A percentile compares a stretch with the other conserved stretches of the same genome.
phyloP scores from a whole-genome alignment of 257 asterid genomes.

The Eucommia ulmoides region DNA sequence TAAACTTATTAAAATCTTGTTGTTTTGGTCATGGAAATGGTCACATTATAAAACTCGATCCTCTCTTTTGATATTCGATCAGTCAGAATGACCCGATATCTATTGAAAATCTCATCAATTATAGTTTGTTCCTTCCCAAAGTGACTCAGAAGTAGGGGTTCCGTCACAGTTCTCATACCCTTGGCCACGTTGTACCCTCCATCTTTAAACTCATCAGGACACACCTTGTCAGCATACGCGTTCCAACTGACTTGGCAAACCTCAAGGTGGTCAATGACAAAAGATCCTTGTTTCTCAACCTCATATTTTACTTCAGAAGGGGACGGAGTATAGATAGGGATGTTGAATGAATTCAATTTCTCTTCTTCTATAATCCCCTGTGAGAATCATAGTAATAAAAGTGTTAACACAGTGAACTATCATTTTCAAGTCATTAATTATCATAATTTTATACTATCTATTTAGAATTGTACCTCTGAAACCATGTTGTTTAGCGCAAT shows the following conservation, averaged over 20 bases:
- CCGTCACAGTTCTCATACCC: background rate
- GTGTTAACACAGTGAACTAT: too few species aligned
- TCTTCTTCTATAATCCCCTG: conserved; percentile 40
- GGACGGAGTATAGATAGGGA: conserved; percentile 54
- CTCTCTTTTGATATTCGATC: background rate
- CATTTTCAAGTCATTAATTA: too few species aligned
- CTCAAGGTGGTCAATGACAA: conserved; percentile 27
- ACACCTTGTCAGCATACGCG: too few species aligned
- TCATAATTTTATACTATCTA: too few species aligned
- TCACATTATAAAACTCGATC: background rate
- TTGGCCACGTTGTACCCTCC: background rate
- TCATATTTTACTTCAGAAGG: conserved; percentile 29
- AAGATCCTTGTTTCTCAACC: too few species aligned
- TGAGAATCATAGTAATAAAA: too few species aligned
- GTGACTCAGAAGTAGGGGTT: background rate
- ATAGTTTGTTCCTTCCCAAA: background rate
- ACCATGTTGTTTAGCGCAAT: conserved; percentile 32
- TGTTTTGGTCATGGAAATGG: background rate
- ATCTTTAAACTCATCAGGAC: too few species aligned
- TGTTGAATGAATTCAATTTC: conserved; percentile 37
- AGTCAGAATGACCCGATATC: background rate
- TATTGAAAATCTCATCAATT: background rate
- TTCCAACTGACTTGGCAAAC: conserved; percentile 36
- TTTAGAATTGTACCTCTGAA: conserved; percentile 41
- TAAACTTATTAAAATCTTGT: too few species aligned